phyloP scores from a whole-genome alignment of 106 monocot genomes.

The Phalaenopsis equestris region DNA sequence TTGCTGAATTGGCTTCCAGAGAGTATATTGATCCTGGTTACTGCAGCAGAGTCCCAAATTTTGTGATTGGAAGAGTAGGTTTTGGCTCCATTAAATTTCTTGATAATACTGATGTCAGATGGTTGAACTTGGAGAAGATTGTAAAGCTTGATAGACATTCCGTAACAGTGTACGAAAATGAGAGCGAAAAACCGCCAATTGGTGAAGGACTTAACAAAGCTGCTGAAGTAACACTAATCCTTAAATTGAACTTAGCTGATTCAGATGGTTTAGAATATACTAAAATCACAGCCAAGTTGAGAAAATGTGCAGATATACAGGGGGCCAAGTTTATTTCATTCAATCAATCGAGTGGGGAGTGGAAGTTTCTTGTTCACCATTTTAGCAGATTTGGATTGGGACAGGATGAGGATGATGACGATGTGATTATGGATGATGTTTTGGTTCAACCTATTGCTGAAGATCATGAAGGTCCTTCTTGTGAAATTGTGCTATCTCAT shows the following conservation, averaged over 20 bases:
- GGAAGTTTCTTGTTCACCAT: slow-evolving; percentile 80
- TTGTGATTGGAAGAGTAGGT: slow-evolving; percentile 66
- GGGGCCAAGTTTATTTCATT: slow-evolving; percentile 77
- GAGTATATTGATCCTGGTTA: slow-evolving; percentile 56
- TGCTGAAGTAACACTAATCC: slow-evolving; percentile 72
- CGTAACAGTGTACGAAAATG: slow-evolving; percentile 68
- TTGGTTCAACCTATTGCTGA: slow-evolving; percentile 16
- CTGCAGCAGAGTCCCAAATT: slow-evolving; percentile 64
- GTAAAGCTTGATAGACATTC: slow-evolving; percentile 61
- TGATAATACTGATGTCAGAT: slow-evolving; percentile 67
- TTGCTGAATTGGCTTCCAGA: slow-evolving; percentile 42
- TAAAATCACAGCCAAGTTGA: slow-evolving; percentile 28
- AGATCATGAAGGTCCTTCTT: slow-evolving; percentile 21
- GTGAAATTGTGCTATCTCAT: slow-evolving; percentile 52
- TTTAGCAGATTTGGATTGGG: slow-evolving; percentile 92
- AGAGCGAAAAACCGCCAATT: slow-evolving; percentile 56
- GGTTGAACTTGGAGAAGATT: slow-evolving; percentile 55
- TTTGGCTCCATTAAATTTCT: slow-evolving; percentile 60
- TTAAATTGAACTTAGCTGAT: slow-evolving; percentile 11
- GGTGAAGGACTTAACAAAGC: slow-evolving; percentile 85
- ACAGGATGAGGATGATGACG: slow-evolving; percentile 86
- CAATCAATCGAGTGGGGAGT: slow-evolving; percentile 38
- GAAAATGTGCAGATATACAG: slow-evolving; percentile 35
- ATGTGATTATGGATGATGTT: slow-evolving; percentile 44
- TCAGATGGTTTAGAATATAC: slow-evolving; percentile 4